phyloP scores from a whole-genome alignment of 176 grass and related monocot genomes.

The Oryza punctata region DNA sequence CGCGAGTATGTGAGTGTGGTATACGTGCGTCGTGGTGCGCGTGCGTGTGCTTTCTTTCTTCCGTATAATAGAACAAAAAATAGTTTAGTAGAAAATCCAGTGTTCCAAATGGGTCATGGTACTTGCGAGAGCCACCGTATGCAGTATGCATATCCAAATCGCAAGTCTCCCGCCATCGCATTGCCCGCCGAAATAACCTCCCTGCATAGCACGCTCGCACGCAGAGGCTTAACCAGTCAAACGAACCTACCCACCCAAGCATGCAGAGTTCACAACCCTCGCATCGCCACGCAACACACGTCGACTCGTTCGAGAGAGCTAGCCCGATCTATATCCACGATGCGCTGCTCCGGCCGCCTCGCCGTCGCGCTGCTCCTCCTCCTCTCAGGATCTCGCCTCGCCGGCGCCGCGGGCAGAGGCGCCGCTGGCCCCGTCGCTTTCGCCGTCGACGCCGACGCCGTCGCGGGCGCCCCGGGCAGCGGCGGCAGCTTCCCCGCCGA shows the following conservation, averaged over 20 bases:
- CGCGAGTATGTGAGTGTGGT: too few relatives aligned
- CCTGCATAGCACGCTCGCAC: neutral
- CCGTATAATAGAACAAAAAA: too few relatives aligned
- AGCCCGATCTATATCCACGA: neutral
- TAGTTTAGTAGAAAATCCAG: too few relatives aligned
- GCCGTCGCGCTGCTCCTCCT: neutral
- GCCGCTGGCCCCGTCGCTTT: too few relatives aligned
- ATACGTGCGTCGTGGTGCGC: too few relatives aligned
- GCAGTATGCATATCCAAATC: neutral
- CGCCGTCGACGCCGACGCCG: too few relatives aligned
- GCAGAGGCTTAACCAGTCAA: constrained; percentile 36
- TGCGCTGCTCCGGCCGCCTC: constrained; percentile 14
- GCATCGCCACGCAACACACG: neutral
- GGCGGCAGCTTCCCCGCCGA: neutral
- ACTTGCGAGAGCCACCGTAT: too few relatives aligned
- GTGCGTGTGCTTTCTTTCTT: too few relatives aligned
- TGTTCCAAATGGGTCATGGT: too few relatives aligned
- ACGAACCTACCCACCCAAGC: neutral
- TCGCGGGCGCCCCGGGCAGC: neutral
- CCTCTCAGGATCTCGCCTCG: neutral
- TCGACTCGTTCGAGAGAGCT: neutral
- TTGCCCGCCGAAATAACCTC: neutral
- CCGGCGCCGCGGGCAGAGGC: too few relatives aligned
- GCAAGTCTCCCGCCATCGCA: neutral
- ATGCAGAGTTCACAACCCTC: neutral